phyloP scores from a whole-genome alignment of 805 yeast species.

The Hanseniaspora occidentalis region DNA sequence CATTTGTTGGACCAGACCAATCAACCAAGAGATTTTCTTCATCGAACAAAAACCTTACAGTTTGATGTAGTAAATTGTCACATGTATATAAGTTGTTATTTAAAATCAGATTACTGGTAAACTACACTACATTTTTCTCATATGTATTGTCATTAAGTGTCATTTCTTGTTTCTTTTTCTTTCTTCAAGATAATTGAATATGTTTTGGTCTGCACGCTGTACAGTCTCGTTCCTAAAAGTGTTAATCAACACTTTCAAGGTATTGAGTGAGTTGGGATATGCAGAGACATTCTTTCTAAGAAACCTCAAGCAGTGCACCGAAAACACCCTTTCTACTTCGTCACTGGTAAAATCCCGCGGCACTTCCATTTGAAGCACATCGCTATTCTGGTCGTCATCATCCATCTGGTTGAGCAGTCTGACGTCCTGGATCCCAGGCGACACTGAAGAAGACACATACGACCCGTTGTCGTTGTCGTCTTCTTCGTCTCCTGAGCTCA shows the following conservation, averaged over 20 bases:
- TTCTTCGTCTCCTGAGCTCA: neutral
- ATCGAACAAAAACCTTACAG: conserved; percentile 14
- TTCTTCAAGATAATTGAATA: neutral
- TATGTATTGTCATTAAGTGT: neutral
- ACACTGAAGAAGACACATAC: neutral
- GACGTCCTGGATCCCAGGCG: neutral
- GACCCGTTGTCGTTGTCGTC: neutral
- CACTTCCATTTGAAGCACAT: conserved; percentile 4
- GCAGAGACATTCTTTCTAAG: neutral
- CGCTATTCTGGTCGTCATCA: conserved; percentile 3
- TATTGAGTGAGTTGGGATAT: neutral
- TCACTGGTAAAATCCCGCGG: conserved; percentile 3
- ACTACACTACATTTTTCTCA: neutral
- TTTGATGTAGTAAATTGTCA: conserved; percentile 1
- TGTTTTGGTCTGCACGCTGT: neutral
- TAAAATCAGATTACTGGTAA: neutral
- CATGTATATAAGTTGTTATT: neutral
- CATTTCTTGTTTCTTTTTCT: neutral
- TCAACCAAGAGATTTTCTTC: conserved; percentile 26
- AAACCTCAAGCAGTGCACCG: conserved; percentile 2
- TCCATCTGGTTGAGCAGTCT: neutral
- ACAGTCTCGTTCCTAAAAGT: neutral
- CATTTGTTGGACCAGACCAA: conserved; percentile 31
- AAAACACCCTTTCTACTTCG: conserved; percentile 3
- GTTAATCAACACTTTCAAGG: conserved; percentile 3